These are phyloP conservation scores for Syzygium malaccense DNA, from an alignment of 441 rosid species.

Conservation along the genomic window DNA sequence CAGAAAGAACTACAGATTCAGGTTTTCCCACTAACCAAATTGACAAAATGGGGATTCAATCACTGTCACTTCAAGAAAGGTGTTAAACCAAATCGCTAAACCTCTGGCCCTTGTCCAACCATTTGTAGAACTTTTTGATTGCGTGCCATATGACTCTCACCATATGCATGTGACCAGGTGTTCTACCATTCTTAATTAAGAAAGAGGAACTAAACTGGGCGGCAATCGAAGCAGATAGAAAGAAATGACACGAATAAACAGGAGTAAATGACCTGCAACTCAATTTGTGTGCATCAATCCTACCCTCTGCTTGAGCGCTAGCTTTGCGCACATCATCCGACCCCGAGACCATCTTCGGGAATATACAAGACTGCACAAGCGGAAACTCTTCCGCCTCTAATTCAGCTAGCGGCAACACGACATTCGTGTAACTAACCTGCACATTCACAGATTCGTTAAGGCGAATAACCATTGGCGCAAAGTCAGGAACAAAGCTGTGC, in stretches of 20 bases:
- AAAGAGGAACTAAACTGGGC: background rate
- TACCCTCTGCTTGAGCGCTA: constrained; percentile 74
- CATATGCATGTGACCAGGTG: background rate
- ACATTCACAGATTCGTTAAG: background rate
- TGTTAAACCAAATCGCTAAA: background rate
- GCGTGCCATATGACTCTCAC: background rate
- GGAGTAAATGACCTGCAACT: constrained; percentile 90
- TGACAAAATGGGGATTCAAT: background rate
- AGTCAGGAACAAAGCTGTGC: background rate
- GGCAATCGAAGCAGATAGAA: background rate
- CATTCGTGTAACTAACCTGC: constrained; percentile 75
- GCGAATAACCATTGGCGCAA: background rate
- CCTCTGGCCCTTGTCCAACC: background rate
- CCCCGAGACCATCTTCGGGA: constrained; percentile 69
- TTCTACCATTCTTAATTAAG: background rate
- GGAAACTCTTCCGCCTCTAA: constrained; percentile 46
- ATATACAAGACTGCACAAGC: constrained; percentile 44
- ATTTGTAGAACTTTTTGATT: background rate
- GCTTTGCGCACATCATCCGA: constrained; percentile 60
- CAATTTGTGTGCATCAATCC: constrained; percentile 52
- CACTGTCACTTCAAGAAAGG: background rate
- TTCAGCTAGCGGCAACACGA: constrained; percentile 13
- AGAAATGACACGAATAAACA: constrained; percentile 8
- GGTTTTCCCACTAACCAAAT: background rate
- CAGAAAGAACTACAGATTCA: background rate